phyloP scores from a whole-genome alignment of 169 alveolate genomes.

The Eimeria praecox region DNA sequence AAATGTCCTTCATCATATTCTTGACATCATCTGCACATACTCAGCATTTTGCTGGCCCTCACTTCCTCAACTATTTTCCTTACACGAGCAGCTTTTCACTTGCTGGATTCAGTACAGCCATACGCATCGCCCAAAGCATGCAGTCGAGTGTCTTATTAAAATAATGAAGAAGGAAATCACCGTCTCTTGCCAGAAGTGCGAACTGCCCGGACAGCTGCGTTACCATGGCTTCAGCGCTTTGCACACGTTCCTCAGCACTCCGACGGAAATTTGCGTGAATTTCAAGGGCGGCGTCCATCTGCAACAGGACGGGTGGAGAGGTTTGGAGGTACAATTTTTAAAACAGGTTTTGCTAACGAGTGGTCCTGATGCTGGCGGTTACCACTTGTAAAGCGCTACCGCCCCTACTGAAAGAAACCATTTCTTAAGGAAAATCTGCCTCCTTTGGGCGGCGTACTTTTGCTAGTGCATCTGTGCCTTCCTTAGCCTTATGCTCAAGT shows the following conservation, averaged over 20 bases:
- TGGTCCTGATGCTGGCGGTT: neutral
- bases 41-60: neutral
- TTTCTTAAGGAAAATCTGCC: neutral
- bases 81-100: neutral
- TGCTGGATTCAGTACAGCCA: neutral
- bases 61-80: neutral
- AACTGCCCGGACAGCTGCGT: slow-evolving; percentile 65
- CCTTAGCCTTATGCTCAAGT: slow-evolving; percentile 29
- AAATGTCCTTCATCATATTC: slow-evolving; percentile 78
- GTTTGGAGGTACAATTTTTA: neutral
- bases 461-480: slow-evolving; percentile 27
- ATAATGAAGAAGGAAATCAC: neutral
- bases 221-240: slow-evolving; percentile 57
- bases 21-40: slow-evolving; percentile 74
- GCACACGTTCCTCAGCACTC: slow-evolving; percentile 62
- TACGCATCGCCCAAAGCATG: neutral
- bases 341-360: too few species aligned
- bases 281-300: slow-evolving; percentile 55
- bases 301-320: neutral
- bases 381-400: too few species aligned
- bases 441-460: neutral
- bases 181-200: slow-evolving; percentile 79
- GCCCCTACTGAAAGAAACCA: neutral
- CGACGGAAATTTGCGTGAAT: slow-evolving; percentile 10
- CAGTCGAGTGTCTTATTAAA: neutral